Evolutionary conservation across 768 basidiomycete genomes (phyloP).

Genomic region (Exsudoporus frostii): DNA sequence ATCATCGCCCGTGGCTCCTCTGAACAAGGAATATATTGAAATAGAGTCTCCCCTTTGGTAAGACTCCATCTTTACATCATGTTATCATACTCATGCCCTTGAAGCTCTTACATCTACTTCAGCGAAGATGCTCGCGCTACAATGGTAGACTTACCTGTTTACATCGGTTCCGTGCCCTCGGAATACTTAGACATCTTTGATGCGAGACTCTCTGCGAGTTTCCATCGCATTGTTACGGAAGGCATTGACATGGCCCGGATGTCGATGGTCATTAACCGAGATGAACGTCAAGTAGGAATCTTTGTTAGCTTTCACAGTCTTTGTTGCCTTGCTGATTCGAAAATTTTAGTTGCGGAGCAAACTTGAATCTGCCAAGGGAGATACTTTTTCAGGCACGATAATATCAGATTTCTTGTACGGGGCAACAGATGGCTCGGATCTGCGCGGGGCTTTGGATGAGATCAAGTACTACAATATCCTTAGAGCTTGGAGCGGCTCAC

Average conservation of each 20-base stretch:
- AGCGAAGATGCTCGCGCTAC: slow-evolving; percentile 73
- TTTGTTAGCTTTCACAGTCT: background rate
- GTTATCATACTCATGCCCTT: slow-evolving; percentile 10
- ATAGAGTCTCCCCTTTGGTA: slow-evolving; percentile 87
- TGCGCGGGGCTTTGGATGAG: slow-evolving; percentile 72
- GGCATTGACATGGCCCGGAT: slow-evolving; percentile 92
- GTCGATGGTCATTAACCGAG: slow-evolving; percentile 78
- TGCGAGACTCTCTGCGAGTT: slow-evolving; percentile 60
- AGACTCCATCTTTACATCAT: slow-evolving; percentile 12
- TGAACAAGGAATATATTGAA: slow-evolving; percentile 92
- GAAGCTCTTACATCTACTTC: slow-evolving; percentile 83
- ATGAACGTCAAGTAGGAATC: slow-evolving; percentile 73
- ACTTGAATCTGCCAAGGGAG: slow-evolving; percentile 79
- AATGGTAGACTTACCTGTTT: slow-evolving; percentile 68
- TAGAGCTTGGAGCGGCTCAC: slow-evolving; percentile 63
- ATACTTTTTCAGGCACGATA: slow-evolving; percentile 69
- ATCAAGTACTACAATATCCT: slow-evolving; percentile 67
- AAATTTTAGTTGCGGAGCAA: slow-evolving; percentile 69
- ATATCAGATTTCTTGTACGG: slow-evolving; percentile 89
- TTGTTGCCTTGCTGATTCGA: slow-evolving; percentile 1
- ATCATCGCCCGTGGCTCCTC: slow-evolving; percentile 73
- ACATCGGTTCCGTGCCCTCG: slow-evolving; percentile 79
- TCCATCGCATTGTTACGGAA: slow-evolving; percentile 64
- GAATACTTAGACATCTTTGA: slow-evolving; percentile 76
- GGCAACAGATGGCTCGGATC: slow-evolving; percentile 73